Conservation (phyloP, 805 yeast species). For the Torulaspora quercuum region DNA sequence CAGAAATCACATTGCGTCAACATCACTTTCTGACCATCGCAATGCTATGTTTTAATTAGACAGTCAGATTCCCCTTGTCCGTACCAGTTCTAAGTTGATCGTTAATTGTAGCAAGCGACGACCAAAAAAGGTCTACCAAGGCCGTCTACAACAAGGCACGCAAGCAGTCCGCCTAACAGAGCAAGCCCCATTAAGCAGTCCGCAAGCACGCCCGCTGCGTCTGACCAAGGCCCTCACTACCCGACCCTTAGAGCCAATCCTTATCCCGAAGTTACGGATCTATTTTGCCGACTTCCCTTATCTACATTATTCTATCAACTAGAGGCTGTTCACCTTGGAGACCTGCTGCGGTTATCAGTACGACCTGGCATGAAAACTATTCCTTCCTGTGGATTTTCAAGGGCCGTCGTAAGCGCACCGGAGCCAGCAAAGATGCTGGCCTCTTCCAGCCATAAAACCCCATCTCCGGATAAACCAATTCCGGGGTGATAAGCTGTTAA, state of each 20-base stretch:
- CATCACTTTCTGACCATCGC: constrained; percentile 45
- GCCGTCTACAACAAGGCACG: constrained; percentile 29
- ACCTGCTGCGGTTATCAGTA: constrained; percentile 45
- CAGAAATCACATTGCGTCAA: constrained; percentile 45
- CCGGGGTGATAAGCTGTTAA: constrained; percentile 42
- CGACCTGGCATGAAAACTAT: constrained; percentile 42
- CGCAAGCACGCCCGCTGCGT: constrained; percentile 33
- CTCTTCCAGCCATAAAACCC: constrained; percentile 42
- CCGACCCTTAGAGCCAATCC: constrained; percentile 44
- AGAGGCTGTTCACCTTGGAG: constrained; percentile 46
- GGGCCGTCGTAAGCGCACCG: constrained; percentile 43
- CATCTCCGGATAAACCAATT: constrained; percentile 42
- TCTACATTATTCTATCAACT: constrained; percentile 43
- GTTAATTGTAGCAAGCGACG: constrained; percentile 32
- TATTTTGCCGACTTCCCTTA: constrained; percentile 45
- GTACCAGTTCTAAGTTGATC: constrained; percentile 31
- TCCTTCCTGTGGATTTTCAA: constrained; percentile 42
- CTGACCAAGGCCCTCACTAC: constrained; percentile 39
- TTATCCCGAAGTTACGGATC: constrained; percentile 44
- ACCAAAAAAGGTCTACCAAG: constrained; percentile 29
- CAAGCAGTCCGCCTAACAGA: constrained; percentile 26
- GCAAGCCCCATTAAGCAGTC: constrained; percentile 28
- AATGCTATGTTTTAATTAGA: constrained; percentile 45
- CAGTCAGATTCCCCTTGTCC: constrained; percentile 43
- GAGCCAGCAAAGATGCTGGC: constrained; percentile 38